Conservation (phyloP, 805 yeast genomes). For the Pachysolen tannophilus region DNA sequence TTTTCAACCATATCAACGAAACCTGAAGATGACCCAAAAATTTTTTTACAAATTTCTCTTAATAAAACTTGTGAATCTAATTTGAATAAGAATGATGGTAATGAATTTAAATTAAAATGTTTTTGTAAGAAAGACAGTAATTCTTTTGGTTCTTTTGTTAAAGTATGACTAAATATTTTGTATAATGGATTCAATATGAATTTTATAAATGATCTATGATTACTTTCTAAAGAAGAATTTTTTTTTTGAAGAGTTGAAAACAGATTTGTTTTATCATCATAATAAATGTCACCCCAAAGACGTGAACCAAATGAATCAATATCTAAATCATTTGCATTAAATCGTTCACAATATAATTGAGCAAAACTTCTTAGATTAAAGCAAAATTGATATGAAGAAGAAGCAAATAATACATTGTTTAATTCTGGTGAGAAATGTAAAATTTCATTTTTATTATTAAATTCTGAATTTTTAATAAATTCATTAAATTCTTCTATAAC, state of each 20-base stretch:
- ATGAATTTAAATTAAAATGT: slow-evolving; percentile 34
- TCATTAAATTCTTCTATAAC: slow-evolving; percentile 59
- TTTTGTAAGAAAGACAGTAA: slow-evolving; percentile 37
- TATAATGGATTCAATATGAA: slow-evolving; percentile 76
- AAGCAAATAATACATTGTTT: slow-evolving; percentile 69
- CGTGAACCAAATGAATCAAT: slow-evolving; percentile 38
- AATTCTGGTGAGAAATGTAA: slow-evolving; percentile 47
- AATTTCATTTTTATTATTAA: slow-evolving; percentile 12
- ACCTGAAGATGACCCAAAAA: slow-evolving; percentile 47
- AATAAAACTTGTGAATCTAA: slow-evolving; percentile 56
- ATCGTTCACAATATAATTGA: slow-evolving; percentile 30
- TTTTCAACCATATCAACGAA: slow-evolving; percentile 42
- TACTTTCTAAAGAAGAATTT: slow-evolving; percentile 16
- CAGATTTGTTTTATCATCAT: slow-evolving; percentile 29
- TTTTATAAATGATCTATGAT: slow-evolving; percentile 41
- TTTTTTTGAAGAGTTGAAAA: slow-evolving; percentile 30
- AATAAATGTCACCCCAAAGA: slow-evolving; percentile 76
- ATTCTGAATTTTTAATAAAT: slow-evolving; percentile 30
- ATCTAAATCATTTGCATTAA: slow-evolving; percentile 18
- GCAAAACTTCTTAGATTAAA: slow-evolving; percentile 69
- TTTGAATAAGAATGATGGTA: slow-evolving; percentile 31
- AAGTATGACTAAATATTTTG: slow-evolving; percentile 55
- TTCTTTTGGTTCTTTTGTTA: slow-evolving; percentile 41
- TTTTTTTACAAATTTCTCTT: slow-evolving; percentile 39
- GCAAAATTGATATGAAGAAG: slow-evolving; percentile 50